Evolutionary conservation across 768 basidiomycete genomes (phyloP).

Genomic region (Tylopilus intermedius): DNA sequence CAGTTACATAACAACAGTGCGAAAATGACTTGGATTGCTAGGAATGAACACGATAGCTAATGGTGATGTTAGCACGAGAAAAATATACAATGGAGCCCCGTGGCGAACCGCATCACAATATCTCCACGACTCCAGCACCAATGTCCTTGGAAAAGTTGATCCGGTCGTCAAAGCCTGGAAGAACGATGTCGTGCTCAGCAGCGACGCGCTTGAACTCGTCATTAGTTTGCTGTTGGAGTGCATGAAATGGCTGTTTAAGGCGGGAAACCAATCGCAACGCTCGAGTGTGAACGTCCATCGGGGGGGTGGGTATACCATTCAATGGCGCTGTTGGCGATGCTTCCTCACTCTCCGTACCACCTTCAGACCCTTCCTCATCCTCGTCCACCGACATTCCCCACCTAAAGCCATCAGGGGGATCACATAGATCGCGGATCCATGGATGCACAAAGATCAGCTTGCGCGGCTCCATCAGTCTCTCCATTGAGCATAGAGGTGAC

Average conservation of each 20-base stretch:
- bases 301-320: not conserved
- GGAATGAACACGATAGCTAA: too few species aligned
- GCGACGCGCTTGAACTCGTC: not conserved
- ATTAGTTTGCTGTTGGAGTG: not conserved
- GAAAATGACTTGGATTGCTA: too few species aligned
- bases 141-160: not conserved
- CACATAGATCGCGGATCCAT: slow-evolving; percentile 6
- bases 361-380: not conserved
- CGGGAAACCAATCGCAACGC: not conserved
- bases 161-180: not conserved
- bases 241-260: not conserved
- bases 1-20: too few species aligned
- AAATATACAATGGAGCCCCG: too few species aligned
- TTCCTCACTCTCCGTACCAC: too few species aligned
- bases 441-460: slow-evolving; percentile 2
- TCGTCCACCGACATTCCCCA: not conserved
- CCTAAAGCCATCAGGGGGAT: not conserved
- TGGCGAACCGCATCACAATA: not conserved
- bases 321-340: not conserved
- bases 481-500: too few species aligned
- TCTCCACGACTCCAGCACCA: not conserved
- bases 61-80: too few species aligned
- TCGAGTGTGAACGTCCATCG: not conserved
- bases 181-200: not conserved
- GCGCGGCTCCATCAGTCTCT: not conserved